phyloP scores from a whole-genome alignment of 139 green algal species.

The Chlorella ohadii region DNA sequence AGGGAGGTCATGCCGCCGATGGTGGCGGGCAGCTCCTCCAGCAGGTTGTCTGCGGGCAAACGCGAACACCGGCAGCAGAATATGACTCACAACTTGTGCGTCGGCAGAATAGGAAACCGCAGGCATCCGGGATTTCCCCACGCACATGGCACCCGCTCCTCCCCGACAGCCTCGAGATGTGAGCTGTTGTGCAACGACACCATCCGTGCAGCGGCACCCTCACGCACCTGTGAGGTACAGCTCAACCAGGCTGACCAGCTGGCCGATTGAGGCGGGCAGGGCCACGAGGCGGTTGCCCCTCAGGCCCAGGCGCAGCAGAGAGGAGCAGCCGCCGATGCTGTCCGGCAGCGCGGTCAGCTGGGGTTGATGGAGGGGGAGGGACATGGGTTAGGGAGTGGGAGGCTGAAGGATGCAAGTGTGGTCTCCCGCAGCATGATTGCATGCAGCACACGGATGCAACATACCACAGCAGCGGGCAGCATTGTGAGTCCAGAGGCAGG shows the following conservation, averaged over 20 bases:
- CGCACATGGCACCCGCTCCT: neutral
- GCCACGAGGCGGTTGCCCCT: constrained; percentile 70
- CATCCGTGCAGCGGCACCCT: neutral
- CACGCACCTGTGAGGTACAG: constrained; percentile 40
- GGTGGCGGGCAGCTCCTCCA: constrained; percentile 66
- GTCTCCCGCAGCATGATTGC: no score
- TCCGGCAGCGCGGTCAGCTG: constrained; percentile 48
- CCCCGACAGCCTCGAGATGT: neutral
- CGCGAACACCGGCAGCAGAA: constrained; percentile 60
- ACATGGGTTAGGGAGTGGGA: neutral
- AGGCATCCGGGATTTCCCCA: no score
- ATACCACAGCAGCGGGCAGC: no score
- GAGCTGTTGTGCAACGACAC: neutral
- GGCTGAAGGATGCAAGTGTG: neutral
- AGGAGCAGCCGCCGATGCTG: constrained; percentile 53
- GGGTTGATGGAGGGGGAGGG: neutral
- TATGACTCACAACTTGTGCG: no score
- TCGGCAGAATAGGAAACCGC: no score
- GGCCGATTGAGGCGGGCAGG: constrained; percentile 59
- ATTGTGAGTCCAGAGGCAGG: no score
- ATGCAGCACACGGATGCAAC: no score
- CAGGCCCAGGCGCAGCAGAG: constrained; percentile 67
- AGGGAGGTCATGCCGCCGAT: constrained; percentile 41
- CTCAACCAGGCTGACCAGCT: constrained; percentile 62
- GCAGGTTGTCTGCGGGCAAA: constrained; percentile 74